A percentile compares a stretch with the other conserved stretches of the same genome.
Evolutionary conservation across 305 asterid genomes (phyloP).

Genomic region (Plantago lanceolata): DNA sequence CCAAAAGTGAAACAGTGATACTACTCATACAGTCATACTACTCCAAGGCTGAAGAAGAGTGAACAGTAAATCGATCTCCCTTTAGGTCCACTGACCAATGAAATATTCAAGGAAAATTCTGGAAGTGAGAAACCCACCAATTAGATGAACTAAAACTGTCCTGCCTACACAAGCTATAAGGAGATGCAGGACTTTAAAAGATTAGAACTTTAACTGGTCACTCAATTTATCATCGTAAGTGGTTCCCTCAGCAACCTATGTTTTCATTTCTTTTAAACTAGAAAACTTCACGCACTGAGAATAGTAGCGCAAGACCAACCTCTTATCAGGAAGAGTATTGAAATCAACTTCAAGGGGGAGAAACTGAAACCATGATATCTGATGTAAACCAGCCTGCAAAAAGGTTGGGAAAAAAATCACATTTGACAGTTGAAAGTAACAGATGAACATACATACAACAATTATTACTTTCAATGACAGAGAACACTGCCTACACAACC

Average conservation of each 20-base stretch:
- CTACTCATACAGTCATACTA: not conserved
- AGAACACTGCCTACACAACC: constrained; percentile 8
- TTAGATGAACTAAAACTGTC: not conserved
- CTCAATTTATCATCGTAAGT: constrained; percentile 7
- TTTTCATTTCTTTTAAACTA: constrained; percentile 3
- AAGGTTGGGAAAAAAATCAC: constrained; percentile 21
- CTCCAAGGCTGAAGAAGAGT: not conserved
- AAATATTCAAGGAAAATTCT: not conserved
- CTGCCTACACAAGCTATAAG: constrained; percentile 7
- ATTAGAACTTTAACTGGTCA: constrained; percentile 8
- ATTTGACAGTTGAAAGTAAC: constrained; percentile 10
- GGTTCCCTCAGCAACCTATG: constrained; percentile 2
- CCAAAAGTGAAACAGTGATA: not conserved
- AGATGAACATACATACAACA: constrained; percentile 13
- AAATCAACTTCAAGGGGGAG: constrained; percentile 75
- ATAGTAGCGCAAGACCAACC: constrained; percentile 43
- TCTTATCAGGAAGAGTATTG: constrained; percentile 64
- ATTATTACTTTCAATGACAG: constrained; percentile 5
- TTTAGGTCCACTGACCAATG: not conserved
- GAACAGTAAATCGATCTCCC: not conserved
- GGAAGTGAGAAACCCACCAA: constrained; percentile 9
- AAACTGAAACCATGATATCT: constrained; percentile 99
- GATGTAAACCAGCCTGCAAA: constrained; percentile 89
- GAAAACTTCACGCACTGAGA: constrained; percentile 17
- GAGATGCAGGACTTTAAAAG: not conserved